A percentile compares a stretch with the other conserved stretches of the same genome.
These are phyloP conservation scores for Petunia axillaris DNA, from an alignment of 257 asterid genomes.

Conservation along the genomic window DNA sequence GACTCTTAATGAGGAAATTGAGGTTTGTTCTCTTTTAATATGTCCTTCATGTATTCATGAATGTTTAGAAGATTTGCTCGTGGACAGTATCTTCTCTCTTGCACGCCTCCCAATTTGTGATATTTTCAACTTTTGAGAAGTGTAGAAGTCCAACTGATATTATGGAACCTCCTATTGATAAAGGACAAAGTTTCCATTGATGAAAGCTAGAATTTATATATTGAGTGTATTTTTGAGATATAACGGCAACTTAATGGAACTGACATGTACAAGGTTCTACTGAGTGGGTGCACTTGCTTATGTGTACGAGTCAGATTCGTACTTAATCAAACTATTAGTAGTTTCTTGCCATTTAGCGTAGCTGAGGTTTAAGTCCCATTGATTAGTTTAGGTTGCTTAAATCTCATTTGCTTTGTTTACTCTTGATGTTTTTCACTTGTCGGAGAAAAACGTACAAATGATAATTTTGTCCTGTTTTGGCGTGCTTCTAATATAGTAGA, in stretches of 20 bases:
- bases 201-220: neutral
- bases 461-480: neutral
- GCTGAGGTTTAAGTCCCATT: neutral
- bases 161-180: neutral
- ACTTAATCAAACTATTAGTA: neutral
- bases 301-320: neutral
- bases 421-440: neutral
- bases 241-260: neutral
- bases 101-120: neutral
- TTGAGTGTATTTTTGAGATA: neutral
- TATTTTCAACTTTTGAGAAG: slow-evolving; percentile 1
- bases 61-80: neutral
- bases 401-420: neutral
- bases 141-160: neutral
- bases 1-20: slow-evolving; percentile 49
- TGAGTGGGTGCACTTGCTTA: neutral
- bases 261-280: neutral
- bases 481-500: neutral
- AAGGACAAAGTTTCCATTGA: neutral
- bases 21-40: slow-evolving; percentile 42
- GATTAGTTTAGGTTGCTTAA: neutral
- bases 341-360: slow-evolving; percentile 6
- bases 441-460: neutral
- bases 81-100: neutral
- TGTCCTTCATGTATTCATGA: neutral